Evolutionary conservation across 805 yeast genomes (phyloP).

Genomic region (Lipomyces yamadae): DNA sequence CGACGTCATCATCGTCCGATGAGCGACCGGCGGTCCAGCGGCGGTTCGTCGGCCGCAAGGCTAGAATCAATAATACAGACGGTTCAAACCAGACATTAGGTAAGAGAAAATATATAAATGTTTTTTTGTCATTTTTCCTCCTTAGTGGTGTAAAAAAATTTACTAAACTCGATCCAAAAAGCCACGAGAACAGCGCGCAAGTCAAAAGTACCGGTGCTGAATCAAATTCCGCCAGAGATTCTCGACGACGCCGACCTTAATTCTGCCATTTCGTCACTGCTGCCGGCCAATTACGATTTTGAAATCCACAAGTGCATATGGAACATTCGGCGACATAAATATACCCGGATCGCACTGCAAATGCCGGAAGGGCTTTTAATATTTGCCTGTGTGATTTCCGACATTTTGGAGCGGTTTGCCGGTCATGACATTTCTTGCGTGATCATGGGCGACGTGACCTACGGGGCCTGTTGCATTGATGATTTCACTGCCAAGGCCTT

Average conservation of each 20-base stretch:
- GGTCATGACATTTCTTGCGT: slow-evolving; percentile 82
- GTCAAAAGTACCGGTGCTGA: slow-evolving; percentile 51
- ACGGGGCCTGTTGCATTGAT: slow-evolving; percentile 98
- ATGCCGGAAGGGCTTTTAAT: slow-evolving; percentile 97
- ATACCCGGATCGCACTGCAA: slow-evolving; percentile 87
- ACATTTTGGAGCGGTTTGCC: slow-evolving; percentile 87
- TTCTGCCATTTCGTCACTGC: slow-evolving; percentile 69
- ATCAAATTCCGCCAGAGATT: slow-evolving; percentile 89
- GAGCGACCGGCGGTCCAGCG: background rate
- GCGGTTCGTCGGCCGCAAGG: slow-evolving; percentile 12
- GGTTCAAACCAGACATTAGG: background rate
- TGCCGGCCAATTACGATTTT: slow-evolving; percentile 92
- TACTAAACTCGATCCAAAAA: background rate
- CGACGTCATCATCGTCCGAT: background rate
- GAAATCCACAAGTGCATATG: slow-evolving; percentile 95
- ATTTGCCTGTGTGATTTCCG: slow-evolving; percentile 86
- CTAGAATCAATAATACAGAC: background rate
- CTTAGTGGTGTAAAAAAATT: too few species aligned
- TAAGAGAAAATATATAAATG: background rate
- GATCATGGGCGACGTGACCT: slow-evolving; percentile 98
- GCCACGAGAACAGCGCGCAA: slow-evolving; percentile 5
- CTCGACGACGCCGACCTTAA: slow-evolving; percentile 79
- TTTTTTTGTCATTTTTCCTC: background rate
- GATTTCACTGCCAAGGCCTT: slow-evolving; percentile 92
- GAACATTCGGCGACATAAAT: slow-evolving; percentile 77